Conservation (phyloP, 2,329 filamentous ascomycete species). For the Nemania serpens region DNA sequence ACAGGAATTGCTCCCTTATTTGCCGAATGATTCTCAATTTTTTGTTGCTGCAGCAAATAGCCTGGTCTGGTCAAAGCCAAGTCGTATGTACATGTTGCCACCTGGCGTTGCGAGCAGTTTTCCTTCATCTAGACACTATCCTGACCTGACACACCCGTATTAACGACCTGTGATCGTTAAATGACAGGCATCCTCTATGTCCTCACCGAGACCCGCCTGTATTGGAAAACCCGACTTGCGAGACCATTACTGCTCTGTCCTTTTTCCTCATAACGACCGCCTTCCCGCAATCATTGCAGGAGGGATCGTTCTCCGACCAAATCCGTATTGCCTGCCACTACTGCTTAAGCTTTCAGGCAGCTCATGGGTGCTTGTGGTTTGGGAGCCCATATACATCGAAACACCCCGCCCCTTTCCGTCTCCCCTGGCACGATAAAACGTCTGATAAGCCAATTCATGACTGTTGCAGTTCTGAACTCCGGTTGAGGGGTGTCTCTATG, state of each 20-base stretch:
- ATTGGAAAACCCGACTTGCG: constrained; percentile 25
- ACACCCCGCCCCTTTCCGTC: constrained; percentile 22
- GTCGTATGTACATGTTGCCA: constrained; percentile 39
- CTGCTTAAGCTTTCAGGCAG: constrained; percentile 22
- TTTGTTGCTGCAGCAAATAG: constrained; percentile 26
- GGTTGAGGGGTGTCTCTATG: constrained; percentile 41
- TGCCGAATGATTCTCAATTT: constrained; percentile 37
- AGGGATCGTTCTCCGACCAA: constrained; percentile 12
- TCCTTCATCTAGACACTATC: constrained; percentile 26
- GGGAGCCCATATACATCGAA: constrained; percentile 34
- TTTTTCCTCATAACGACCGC: constrained; percentile 12
- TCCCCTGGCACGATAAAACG: constrained; percentile 31
- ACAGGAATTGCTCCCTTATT: constrained; percentile 26
- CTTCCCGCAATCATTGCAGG: constrained; percentile 27
- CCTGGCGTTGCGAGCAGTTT: constrained; percentile 26
- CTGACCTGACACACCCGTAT: constrained; percentile 26
- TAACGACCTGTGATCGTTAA: constrained; percentile 24
- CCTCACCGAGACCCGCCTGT: constrained; percentile 26
- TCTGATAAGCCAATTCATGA: constrained; percentile 37
- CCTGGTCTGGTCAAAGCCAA: constrained; percentile 26
- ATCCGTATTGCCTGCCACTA: constrained; percentile 20
- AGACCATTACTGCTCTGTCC: constrained; percentile 19
- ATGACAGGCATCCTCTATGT: constrained; percentile 27
- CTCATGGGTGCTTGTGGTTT: constrained; percentile 22
- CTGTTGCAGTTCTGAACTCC: constrained; percentile 38